A percentile compares a stretch with the other conserved stretches of the same genome.
Evolutionary conservation across 306 rosid genomes (phyloP).

Genomic region (Cucurbita ficifolia): DNA sequence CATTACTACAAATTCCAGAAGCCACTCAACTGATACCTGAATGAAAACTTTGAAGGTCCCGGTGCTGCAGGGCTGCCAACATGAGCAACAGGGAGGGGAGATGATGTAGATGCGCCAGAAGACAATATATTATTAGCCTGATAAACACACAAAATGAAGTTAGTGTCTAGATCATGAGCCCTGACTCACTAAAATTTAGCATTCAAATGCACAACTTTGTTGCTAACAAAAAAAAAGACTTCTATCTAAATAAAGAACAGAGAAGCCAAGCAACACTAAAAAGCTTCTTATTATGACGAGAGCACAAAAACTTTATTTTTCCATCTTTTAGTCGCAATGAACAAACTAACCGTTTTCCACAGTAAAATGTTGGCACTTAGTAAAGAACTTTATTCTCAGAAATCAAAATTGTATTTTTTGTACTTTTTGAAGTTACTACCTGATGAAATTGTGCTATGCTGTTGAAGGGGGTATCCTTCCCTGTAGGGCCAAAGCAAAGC

Average conservation of each 20-base stretch:
- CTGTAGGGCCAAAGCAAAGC: slow-evolving; percentile 39
- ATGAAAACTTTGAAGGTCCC: slow-evolving; percentile 67
- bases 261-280: not conserved
- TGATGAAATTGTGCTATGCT: slow-evolving; percentile 52
- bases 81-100: slow-evolving; percentile 40
- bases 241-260: not conserved
- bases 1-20: slow-evolving; percentile 3
- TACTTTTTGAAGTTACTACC: slow-evolving; percentile 28
- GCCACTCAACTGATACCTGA: slow-evolving; percentile 40
- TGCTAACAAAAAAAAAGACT: not conserved
- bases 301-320: not conserved
- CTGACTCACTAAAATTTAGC: not conserved
- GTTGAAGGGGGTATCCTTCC: slow-evolving; percentile 55
- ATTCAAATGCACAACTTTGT: not conserved
- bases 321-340: not conserved
- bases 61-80: slow-evolving; percentile 35
- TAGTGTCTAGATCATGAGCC: not conserved
- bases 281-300: not conserved
- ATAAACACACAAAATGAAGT: slow-evolving; percentile 11
- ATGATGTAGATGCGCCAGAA: slow-evolving; percentile 29
- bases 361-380: slow-evolving; percentile 1
- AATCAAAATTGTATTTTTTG: not conserved
- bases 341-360: not conserved
- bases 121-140: slow-evolving; percentile 50
- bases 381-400: not conserved